These are phyloP conservation scores for Sungouiozyma ichnusensis DNA, from an alignment of 805 yeast species.

Conservation along the genomic window DNA sequence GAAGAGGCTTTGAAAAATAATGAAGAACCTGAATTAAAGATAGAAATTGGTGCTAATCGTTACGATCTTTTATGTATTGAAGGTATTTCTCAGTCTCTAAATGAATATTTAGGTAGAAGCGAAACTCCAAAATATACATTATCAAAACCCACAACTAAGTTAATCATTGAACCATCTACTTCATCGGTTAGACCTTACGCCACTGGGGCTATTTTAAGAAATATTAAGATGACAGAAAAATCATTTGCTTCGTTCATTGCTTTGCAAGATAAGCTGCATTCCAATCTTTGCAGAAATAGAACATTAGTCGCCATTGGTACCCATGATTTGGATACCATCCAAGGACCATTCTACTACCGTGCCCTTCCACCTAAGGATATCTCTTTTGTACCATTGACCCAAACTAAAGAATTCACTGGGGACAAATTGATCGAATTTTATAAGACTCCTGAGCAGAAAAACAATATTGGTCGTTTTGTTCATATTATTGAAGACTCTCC, in stretches of 20 bases:
- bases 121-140: slow-evolving; percentile 59
- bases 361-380: slow-evolving; percentile 73
- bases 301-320: slow-evolving; percentile 97
- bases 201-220: slow-evolving; percentile 87
- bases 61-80: slow-evolving; percentile 97
- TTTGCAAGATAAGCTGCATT: slow-evolving; percentile 89
- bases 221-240: slow-evolving; percentile 70
- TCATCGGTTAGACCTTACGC: slow-evolving; percentile 79
- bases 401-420: slow-evolving; percentile 61
- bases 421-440: slow-evolving; percentile 77
- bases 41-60: slow-evolving; percentile 97
- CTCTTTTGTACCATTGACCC: slow-evolving; percentile 66
- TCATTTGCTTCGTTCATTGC: slow-evolving; percentile 90
- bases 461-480: slow-evolving; percentile 78
- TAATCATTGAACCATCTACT: slow-evolving; percentile 71
- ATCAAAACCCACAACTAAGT: slow-evolving; percentile 49
- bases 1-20: slow-evolving; percentile 36
- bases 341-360: slow-evolving; percentile 79
- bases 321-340: slow-evolving; percentile 76
- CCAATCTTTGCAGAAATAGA: slow-evolving; percentile 94
- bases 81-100: slow-evolving; percentile 92
- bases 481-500: slow-evolving; percentile 83
- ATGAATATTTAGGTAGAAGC: slow-evolving; percentile 70
- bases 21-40: slow-evolving; percentile 84
- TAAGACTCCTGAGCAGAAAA: slow-evolving; percentile 56